Conservation (phyloP, 2,329 filamentous ascomycete genomes). For the Aaosphaeria pasadenensis region DNA sequence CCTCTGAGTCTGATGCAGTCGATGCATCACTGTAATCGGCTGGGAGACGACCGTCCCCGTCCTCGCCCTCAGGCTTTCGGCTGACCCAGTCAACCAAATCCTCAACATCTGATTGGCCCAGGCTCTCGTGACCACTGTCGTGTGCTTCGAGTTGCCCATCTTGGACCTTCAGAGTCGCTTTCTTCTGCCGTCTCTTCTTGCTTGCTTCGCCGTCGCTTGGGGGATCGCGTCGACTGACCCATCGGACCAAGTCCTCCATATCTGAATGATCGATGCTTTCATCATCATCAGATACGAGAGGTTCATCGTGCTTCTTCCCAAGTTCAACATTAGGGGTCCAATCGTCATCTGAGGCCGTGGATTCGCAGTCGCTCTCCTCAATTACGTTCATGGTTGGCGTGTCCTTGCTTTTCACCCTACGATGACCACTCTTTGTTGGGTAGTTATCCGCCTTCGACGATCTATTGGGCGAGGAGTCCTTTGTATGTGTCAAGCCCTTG, state of each 20-base stretch:
- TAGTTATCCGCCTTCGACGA: constrained; percentile 16
- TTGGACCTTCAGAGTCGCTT: background rate
- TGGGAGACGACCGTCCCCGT: background rate
- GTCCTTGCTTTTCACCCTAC: constrained; percentile 27
- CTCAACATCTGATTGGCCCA: constrained; percentile 28
- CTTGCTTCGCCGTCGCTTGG: constrained; percentile 24
- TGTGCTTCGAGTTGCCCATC: background rate
- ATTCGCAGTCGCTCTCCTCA: constrained; percentile 1
- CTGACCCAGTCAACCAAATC: constrained; percentile 27
- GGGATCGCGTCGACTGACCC: constrained; percentile 30
- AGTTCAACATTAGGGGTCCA: background rate
- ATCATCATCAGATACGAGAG: background rate
- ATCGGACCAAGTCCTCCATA: constrained; percentile 31
- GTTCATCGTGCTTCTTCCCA: background rate
- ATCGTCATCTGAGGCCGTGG: constrained; percentile 3
- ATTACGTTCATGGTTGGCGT: constrained; percentile 14
- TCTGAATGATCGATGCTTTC: constrained; percentile 28
- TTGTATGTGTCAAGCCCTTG: constrained; percentile 21
- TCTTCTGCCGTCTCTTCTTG: background rate
- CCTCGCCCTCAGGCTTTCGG: constrained; percentile 5
- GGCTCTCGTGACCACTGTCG: constrained; percentile 24
- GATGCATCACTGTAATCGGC: constrained; percentile 22
- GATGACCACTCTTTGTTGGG: constrained; percentile 18
- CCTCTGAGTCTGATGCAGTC: constrained; percentile 28
- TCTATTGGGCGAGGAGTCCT: constrained; percentile 12